Conservation (phyloP, 495 filamentous ascomycete species). For the Evansstolkia leycettana region DNA sequence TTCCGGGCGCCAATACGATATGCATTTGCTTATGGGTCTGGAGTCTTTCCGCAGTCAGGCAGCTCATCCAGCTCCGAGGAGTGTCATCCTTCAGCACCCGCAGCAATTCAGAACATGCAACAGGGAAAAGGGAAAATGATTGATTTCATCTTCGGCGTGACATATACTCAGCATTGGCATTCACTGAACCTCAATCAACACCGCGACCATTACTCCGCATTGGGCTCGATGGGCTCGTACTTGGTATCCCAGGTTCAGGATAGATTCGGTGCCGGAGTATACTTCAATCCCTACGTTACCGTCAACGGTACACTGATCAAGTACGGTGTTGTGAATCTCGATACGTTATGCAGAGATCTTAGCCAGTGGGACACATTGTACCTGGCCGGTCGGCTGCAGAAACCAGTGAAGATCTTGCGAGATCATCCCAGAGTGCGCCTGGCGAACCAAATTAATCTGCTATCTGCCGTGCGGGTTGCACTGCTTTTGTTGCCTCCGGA, state of each 20-base stretch:
- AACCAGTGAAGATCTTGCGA: slow-evolving; percentile 93
- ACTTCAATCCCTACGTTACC: slow-evolving; percentile 92
- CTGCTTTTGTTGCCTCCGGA: slow-evolving; percentile 68
- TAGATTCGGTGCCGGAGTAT: slow-evolving; percentile 80
- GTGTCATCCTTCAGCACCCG: slow-evolving; percentile 62
- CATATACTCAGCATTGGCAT: slow-evolving; percentile 95
- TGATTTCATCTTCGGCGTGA: slow-evolving; percentile 95
- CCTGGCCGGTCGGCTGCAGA: slow-evolving; percentile 86
- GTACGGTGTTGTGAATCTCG: slow-evolving; percentile 89
- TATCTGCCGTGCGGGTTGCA: slow-evolving; percentile 82
- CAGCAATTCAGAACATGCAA: slow-evolving; percentile 68
- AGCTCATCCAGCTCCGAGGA: slow-evolving; percentile 31
- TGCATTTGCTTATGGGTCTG: slow-evolving; percentile 93
- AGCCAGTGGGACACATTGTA: slow-evolving; percentile 86
- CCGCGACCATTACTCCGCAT: slow-evolving; percentile 79
- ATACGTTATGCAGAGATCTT: slow-evolving; percentile 76
- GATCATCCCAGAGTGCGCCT: slow-evolving; percentile 85
- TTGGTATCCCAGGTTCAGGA: slow-evolving; percentile 77
- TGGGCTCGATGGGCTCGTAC: slow-evolving; percentile 77
- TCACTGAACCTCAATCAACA: slow-evolving; percentile 79
- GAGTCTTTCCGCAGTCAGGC: slow-evolving; percentile 78
- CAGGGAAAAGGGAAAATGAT: slow-evolving; percentile 89
- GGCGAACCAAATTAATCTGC: slow-evolving; percentile 87
- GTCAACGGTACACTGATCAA: slow-evolving; percentile 96
- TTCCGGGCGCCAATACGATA: slow-evolving; percentile 90